Percentiles rank a stretch among this genome's conserved stretches.
These are phyloP conservation scores for Thalassiosira exigua DNA, from an alignment of 352 stramenopile species.

Conservation along the genomic window DNA sequence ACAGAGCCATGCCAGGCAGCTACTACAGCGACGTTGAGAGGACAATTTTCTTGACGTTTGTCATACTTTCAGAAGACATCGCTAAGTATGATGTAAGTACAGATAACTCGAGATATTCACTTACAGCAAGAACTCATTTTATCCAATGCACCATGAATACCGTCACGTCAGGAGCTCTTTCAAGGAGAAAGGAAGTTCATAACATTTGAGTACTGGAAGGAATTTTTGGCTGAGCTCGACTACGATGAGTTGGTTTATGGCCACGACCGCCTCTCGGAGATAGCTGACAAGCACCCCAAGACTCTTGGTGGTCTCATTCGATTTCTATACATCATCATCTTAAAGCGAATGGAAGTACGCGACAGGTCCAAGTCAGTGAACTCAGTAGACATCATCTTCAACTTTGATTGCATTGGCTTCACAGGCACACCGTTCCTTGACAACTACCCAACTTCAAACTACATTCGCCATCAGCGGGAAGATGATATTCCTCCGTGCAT, in stretches of 20 bases:
- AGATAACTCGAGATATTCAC: no score
- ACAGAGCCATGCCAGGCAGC: conserved; percentile 69
- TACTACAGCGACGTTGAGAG: conserved; percentile 76
- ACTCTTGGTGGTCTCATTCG: conserved; percentile 58
- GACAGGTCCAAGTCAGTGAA: conserved; percentile 66
- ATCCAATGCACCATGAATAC: no score
- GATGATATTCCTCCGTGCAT: conserved; percentile 70
- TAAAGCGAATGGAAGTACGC: conserved; percentile 72
- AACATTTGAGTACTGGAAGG: conserved; percentile 73
- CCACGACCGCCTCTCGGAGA: conserved; percentile 62
- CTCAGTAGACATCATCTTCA: conserved; percentile 73
- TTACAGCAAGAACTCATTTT: no score
- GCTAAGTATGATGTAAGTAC: conserved; percentile 57
- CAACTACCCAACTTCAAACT: conserved; percentile 68
- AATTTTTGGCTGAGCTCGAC: conserved; percentile 60
- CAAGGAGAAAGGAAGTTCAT: conserved; percentile 73
- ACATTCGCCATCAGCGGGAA: conserved; percentile 61
- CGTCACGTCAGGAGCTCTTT: conserved; percentile 66
- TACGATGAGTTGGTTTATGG: conserved; percentile 74
- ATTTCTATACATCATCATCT: conserved; percentile 71
- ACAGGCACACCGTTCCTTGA: conserved; percentile 72
- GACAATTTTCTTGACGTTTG: conserved; percentile 74
- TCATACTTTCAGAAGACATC: conserved; percentile 71
- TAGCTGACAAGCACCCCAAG: conserved; percentile 62
- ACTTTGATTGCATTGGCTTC: conserved; percentile 74